Percentiles rank a stretch among this genome's conserved stretches.
These are phyloP conservation scores for Russula lepida DNA, from an alignment of 768 basidiomycete genomes.

Conservation along the genomic window DNA sequence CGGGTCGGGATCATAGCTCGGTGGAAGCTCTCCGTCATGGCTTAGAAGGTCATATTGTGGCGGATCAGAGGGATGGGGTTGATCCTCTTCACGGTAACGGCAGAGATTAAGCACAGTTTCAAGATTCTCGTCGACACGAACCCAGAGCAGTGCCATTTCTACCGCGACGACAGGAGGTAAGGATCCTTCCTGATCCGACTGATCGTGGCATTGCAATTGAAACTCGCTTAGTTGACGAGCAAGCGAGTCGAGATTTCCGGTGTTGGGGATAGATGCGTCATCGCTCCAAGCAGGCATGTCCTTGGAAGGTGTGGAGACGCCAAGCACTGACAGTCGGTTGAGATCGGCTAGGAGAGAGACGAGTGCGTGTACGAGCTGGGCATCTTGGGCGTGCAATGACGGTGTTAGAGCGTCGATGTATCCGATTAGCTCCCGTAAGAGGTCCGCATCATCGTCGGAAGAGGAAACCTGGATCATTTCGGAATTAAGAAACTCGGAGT, in stretches of 20 bases:
- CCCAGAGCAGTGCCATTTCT: slow-evolving; percentile 21
- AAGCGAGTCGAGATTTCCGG: slow-evolving; percentile 20
- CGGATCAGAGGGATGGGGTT: not conserved
- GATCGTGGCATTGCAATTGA: slow-evolving; percentile 13
- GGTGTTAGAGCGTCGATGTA: slow-evolving; percentile 44
- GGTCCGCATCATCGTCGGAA: slow-evolving; percentile 38
- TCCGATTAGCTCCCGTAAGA: slow-evolving; percentile 51
- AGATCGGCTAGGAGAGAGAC: slow-evolving; percentile 63
- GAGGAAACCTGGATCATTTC: slow-evolving; percentile 41
- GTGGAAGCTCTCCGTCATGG: slow-evolving; percentile 29
- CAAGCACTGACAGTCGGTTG: slow-evolving; percentile 43
- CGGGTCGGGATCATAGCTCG: slow-evolving; percentile 26
- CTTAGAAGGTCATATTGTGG: slow-evolving; percentile 24
- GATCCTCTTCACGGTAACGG: slow-evolving; percentile 16
- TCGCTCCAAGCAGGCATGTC: slow-evolving; percentile 21
- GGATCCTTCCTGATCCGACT: not conserved
- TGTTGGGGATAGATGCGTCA: slow-evolving; percentile 24
- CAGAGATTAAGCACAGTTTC: slow-evolving; percentile 20
- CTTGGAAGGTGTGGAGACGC: slow-evolving; percentile 14
- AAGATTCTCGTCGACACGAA: slow-evolving; percentile 16
- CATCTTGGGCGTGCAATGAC: slow-evolving; percentile 42
- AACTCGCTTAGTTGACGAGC: slow-evolving; percentile 20
- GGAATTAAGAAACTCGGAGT: slow-evolving; percentile 31
- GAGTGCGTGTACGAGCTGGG: slow-evolving; percentile 56
- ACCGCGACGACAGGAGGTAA: slow-evolving; percentile 20